These are phyloP conservation scores for Lactuca sativa DNA, from an alignment of 129 eudicot species.

Conservation along the genomic window DNA sequence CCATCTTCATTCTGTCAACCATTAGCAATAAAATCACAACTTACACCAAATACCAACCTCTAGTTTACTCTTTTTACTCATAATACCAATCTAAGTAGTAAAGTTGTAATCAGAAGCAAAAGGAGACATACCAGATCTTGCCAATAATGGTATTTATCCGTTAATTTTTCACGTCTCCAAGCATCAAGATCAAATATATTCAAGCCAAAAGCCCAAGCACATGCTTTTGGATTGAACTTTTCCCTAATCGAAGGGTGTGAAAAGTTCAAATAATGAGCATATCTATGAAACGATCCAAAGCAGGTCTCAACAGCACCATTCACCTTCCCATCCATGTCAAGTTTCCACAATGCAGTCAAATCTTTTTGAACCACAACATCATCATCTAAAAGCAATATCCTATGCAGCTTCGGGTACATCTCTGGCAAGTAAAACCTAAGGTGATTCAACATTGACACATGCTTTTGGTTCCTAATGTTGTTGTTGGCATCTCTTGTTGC, in stretches of 20 bases:
- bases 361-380: constrained; percentile 93
- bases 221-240: constrained; percentile 64
- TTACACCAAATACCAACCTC: too few relatives aligned
- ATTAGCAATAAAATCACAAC: too few relatives aligned
- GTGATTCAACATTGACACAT: constrained; percentile 67
- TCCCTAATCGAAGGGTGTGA: constrained; percentile 66
- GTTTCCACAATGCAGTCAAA: constrained; percentile 67
- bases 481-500: constrained; percentile 59
- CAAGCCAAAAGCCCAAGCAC: constrained; percentile 93
- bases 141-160: constrained; percentile 76
- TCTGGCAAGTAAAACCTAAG: constrained; percentile 84
- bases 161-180: constrained; percentile 71
- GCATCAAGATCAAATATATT: constrained; percentile 85
- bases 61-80: background rate
- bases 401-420: constrained; percentile 71
- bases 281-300: constrained; percentile 81
- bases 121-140: constrained; percentile 53
- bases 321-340: constrained; percentile 83
- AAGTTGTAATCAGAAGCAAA: background rate
- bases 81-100: background rate
- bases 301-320: constrained; percentile 86
- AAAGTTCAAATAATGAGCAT: constrained; percentile 64
- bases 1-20: constrained; percentile 68
- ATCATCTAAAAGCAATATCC: constrained; percentile 72
- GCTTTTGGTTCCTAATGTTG: constrained; percentile 62